Evolutionary conservation across 176 grass and related monocot species (phyloP), one percentile per base, ranked within the genome.

Genomic region (Oryza meyeriana): DNA sequence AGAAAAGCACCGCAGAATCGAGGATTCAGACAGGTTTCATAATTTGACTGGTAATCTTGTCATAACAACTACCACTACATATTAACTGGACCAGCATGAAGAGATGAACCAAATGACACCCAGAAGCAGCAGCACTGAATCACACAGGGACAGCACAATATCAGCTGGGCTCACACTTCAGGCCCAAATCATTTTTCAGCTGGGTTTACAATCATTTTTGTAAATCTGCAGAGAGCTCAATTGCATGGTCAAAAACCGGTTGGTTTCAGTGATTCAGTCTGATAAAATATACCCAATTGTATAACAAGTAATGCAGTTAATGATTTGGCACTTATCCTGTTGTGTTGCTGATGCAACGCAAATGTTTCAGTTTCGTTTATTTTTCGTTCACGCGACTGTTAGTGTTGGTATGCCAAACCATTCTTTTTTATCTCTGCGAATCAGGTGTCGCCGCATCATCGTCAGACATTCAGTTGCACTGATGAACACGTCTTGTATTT

Each of bases 361-460:
- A 29, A 10, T 77, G 1, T 24, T 35, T 35, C 8, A 1, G 4
- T 27, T 27, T 1, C 40, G 13, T 72, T 30, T 31, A 10, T 13
- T 39, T 67, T 25, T 59, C 2, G 8, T 52, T 69, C 20, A 16
- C 34, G 58, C 31, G 61, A 65, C 41, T 36, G 73, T 24, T 8
- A 61, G 26, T 86, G 76, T 47, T 47, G 44, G 44, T 47, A 16
- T 47, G 44, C 44, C 44, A 47, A 6, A 47, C 44, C 44, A 17
- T 47, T 3, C 44, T 47, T 47, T 39, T 47, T 47, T 82, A 30
- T 5, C 16, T 25, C 52, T 57, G 72, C 79, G 77, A 82, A 77
- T 87, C 79, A 48, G 38, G 8, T 29, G 34, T 5, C 26, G 69
- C 69, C 69, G 6, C 41, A 22, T 44, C 76, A 66, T 22, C 5